A percentile compares a stretch with the other conserved stretches of the same genome.
Evolutionary conservation across 345 rosid species (phyloP).

Genomic region (Noccaea bulbosa): DNA sequence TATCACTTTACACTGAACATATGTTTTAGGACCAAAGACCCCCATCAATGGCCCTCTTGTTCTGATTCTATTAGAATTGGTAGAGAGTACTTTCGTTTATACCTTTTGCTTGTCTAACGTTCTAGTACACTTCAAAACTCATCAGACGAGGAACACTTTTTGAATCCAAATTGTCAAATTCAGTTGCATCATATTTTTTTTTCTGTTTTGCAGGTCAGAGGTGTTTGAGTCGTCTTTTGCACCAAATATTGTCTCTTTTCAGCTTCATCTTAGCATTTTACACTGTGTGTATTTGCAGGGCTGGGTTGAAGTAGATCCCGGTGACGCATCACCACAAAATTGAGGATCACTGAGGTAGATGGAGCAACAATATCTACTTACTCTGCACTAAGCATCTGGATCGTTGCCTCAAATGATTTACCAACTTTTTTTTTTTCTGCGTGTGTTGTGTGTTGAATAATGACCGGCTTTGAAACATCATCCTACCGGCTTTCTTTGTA

Average conservation of each 20-base stretch:
- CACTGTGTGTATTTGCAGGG: constrained; percentile 33
- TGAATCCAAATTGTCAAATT: not conserved
- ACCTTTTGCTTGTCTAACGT: constrained; percentile 3
- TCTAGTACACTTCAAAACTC: constrained; percentile 7
- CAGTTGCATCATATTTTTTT: constrained; percentile 30
- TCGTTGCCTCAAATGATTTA: constrained; percentile 4
- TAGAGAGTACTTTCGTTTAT: not conserved
- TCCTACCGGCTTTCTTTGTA: not conserved
- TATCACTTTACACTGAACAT: not conserved
- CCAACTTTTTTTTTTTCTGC: not conserved
- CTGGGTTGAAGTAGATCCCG: not conserved
- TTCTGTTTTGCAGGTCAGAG: constrained; percentile 12
- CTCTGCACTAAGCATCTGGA: not conserved
- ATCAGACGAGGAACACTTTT: not conserved
- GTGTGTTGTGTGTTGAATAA: constrained; percentile 29
- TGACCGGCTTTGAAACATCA: constrained; percentile 17
- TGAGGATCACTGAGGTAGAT: constrained; percentile 19
- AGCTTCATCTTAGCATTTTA: constrained; percentile 34
- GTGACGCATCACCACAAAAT: not conserved
- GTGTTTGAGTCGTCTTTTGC: constrained; percentile 25
- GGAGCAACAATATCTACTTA: constrained; percentile 29
- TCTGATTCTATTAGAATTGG: not conserved
- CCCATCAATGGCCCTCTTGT: not conserved
- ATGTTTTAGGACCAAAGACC: not conserved
- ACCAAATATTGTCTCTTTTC: constrained; percentile 23